Base-by-base conservation (phyloP, 140 eudicot genomes). In the Anethum foeniculum region DNA sequence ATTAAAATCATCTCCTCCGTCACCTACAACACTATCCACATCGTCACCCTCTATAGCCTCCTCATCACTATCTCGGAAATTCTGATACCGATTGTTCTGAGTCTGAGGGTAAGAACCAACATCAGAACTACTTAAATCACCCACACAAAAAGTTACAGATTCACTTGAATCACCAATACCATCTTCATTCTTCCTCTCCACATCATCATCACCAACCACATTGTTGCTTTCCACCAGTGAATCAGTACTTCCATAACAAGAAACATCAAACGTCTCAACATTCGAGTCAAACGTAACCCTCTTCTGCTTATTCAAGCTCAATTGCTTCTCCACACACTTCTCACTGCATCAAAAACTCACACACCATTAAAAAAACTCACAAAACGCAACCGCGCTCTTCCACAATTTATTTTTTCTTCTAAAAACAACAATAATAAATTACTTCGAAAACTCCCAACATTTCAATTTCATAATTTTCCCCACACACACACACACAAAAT, bases 261-360 rank as follows among this genome's bases (percentile, higher is more conserved):
- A 68, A 82, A 91, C 84, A 84, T 91, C 96, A 43, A 91, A 87
- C 9, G 95, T 88, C 71, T 81, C 88, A 77, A 96, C 86, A 62
- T 88, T 91, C 44, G 96, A 81, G 82, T 90, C 89, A 91, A 96
- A 96, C 32, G 98, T 96, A 77, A 96, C 98, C 65, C 83, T 96
- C 84, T 93, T 96, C 48, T 83, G 88, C n/a, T 83, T 81, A 77
- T 85, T 87, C 49, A 88, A 73, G 74, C 91, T 88, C 84, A 77
- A 62, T 62, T 87, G 86, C 84, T 12, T 71, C 46, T 89, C 93
- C 83, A 89, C 96, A 16, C 78, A 80, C 81, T 88, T 86, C 65
- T 52, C 87, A 73, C 97, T 90, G 82, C 69, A 88, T 62, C 13
- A 16, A 68, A 32, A 28, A 65, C 36, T 30, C 21, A 58, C 30